Percentiles rank a stretch among this genome's conserved stretches.
Evolutionary conservation across 148 eudicot species (phyloP).

Genomic region (Selenicereus undatus): DNA sequence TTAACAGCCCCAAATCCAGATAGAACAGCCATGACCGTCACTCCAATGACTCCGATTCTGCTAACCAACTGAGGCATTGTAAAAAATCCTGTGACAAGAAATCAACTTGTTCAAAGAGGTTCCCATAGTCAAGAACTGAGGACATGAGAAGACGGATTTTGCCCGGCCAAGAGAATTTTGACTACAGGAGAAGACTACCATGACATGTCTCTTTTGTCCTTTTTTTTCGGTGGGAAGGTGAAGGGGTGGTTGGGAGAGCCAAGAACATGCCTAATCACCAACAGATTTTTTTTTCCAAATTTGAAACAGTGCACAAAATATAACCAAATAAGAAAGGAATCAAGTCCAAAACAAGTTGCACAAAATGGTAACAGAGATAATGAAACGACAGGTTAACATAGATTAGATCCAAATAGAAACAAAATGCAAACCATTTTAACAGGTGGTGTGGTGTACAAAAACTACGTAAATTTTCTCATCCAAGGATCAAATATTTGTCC

Average conservation of each 20-base stretch:
- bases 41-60: conserved; percentile 98
- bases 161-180: not conserved
- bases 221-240: not conserved
- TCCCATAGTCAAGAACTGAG: not conserved
- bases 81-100: conserved; percentile 63
- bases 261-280: not conserved
- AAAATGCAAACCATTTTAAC: not conserved
- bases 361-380: not conserved
- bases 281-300: not conserved
- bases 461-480: not conserved
- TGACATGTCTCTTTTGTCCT: not conserved
- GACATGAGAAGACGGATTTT: not conserved
- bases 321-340: not conserved
- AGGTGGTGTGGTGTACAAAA: not conserved
- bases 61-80: conserved; percentile 96
- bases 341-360: not conserved
- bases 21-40: conserved; percentile 92
- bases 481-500: not conserved
- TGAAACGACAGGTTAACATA: not conserved
- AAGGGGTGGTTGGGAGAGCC: not conserved
- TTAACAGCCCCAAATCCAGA: conserved; percentile 99
- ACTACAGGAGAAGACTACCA: not conserved
- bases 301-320: not conserved
- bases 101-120: not conserved
- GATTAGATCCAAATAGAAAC: not conserved